These are phyloP conservation scores for Barnettozyma siamensis DNA, from an alignment of 805 yeast species.

Conservation along the genomic window DNA sequence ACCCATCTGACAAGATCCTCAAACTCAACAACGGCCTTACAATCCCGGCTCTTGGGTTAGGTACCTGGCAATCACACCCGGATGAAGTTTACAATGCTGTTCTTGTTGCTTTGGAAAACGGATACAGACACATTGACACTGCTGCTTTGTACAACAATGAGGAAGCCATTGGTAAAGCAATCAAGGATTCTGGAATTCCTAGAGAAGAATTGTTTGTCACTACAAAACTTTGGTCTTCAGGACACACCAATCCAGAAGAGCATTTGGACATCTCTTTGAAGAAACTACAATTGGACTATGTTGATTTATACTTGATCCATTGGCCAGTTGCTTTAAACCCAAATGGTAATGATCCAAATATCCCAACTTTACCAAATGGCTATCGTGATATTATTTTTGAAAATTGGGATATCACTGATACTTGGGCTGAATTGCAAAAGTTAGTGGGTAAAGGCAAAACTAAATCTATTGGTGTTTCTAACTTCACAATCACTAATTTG, in stretches of 20 bases:
- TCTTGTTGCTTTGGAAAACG: conserved; percentile 23
- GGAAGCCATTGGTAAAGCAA: conserved; percentile 47
- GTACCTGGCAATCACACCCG: conserved; percentile 38
- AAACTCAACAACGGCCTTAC: conserved; percentile 42
- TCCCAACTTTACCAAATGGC: conserved; percentile 31
- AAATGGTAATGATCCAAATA: conserved; percentile 21
- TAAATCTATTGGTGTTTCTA: conserved; percentile 18
- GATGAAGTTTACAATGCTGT: conserved; percentile 20
- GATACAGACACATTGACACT: conserved; percentile 59
- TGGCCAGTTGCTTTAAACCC: conserved; percentile 66
- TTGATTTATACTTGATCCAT: conserved; percentile 73
- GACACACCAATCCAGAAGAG: conserved; percentile 35
- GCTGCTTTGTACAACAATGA: conserved; percentile 55
- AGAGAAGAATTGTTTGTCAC: conserved; percentile 63
- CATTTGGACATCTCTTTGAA: conserved; percentile 54
- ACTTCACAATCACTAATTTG: conserved; percentile 14
- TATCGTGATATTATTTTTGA: conserved; percentile 49
- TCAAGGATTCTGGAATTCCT: conserved; percentile 48
- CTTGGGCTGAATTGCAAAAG: conserved; percentile 17
- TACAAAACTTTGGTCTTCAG: conserved; percentile 58
- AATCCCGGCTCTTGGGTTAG: conserved; percentile 51
- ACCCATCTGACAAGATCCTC: conserved; percentile 6
- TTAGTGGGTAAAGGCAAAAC: conserved; percentile 9
- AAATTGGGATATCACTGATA: conserved; percentile 44
- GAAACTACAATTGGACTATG: conserved; percentile 64